phyloP scores from a whole-genome alignment of 371 early-diverging fungal genomes.

The Mortierella sp. region DNA sequence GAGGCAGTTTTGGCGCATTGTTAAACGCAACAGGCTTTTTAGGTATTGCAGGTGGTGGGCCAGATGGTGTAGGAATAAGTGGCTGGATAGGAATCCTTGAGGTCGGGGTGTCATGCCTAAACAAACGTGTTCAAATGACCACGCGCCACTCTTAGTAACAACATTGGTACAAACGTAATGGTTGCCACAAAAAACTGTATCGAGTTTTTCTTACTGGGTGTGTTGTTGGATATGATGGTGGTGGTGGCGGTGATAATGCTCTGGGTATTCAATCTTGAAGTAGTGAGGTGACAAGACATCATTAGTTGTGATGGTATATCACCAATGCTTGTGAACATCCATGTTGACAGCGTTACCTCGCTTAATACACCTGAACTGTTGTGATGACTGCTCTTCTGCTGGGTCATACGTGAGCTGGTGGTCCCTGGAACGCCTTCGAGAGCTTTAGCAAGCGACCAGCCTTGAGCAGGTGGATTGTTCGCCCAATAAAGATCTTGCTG shows the following conservation, averaged over 20 bases:
- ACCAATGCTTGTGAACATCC: neutral
- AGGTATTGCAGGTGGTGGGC: constrained; percentile 37
- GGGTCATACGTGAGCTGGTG: constrained; percentile 18
- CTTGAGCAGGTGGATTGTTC: constrained; percentile 7
- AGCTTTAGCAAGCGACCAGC: constrained; percentile 45
- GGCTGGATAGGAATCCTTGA: constrained; percentile 8
- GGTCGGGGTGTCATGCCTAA: constrained; percentile 6
- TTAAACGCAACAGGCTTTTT: constrained; percentile 19
- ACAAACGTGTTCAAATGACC: neutral
- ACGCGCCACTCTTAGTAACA: neutral
- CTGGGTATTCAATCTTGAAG: constrained; percentile 40
- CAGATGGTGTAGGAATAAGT: constrained; percentile 18
- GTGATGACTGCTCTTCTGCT: constrained; percentile 11
- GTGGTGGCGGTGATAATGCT: constrained; percentile 24
- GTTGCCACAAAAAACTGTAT: neutral
- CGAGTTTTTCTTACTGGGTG: neutral
- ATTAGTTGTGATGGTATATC: neutral
- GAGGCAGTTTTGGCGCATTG: constrained; percentile 39
- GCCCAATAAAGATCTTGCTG: constrained; percentile 31
- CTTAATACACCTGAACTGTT: neutral
- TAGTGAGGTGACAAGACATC: neutral
- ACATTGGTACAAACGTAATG: neutral
- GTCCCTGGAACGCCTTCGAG: constrained; percentile 44
- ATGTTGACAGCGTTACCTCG: constrained; percentile 15
- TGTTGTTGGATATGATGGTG: neutral